phyloP scores from a whole-genome alignment of 2,329 filamentous ascomycete genomes.

The Ceratocystis ficicola region DNA sequence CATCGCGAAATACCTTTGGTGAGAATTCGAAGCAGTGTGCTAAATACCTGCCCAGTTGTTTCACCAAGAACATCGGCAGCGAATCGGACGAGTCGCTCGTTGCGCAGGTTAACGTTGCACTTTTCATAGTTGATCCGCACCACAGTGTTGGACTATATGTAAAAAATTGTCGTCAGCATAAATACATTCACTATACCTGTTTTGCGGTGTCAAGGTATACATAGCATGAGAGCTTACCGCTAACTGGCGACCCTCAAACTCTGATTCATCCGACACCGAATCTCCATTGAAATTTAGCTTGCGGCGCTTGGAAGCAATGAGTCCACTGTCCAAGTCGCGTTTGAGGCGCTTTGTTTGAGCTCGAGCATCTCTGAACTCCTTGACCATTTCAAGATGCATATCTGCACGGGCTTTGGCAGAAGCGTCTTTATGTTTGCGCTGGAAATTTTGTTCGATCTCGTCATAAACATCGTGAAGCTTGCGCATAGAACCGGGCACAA shows the following conservation, averaged over 20 bases:
- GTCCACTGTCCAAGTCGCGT: conserved; percentile 37
- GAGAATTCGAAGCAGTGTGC: conserved; percentile 55
- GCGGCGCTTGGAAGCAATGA: conserved; percentile 38
- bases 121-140: conserved; percentile 77
- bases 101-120: conserved; percentile 70
- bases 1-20: conserved; percentile 59
- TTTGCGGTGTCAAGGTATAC: background rate
- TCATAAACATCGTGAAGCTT: conserved; percentile 49
- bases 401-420: conserved; percentile 52
- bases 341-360: conserved; percentile 42
- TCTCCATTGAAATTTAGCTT: conserved; percentile 41
- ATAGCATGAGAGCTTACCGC: conserved; percentile 37
- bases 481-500: conserved; percentile 44
- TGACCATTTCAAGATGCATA: conserved; percentile 44
- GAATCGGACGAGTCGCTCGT: conserved; percentile 60
- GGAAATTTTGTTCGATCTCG: conserved; percentile 52
- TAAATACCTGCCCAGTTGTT: conserved; percentile 67
- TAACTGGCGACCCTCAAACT: conserved; percentile 36
- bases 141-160: conserved; percentile 53
- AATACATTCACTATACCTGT: background rate
- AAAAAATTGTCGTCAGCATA: conserved; percentile 25
- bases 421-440: conserved; percentile 36
- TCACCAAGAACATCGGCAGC: conserved; percentile 59
- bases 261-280: conserved; percentile 28
- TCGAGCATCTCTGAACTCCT: conserved; percentile 42